phyloP scores from a whole-genome alignment of 2,329 filamentous ascomycete genomes.

The Trichothecium sympodiale region DNA sequence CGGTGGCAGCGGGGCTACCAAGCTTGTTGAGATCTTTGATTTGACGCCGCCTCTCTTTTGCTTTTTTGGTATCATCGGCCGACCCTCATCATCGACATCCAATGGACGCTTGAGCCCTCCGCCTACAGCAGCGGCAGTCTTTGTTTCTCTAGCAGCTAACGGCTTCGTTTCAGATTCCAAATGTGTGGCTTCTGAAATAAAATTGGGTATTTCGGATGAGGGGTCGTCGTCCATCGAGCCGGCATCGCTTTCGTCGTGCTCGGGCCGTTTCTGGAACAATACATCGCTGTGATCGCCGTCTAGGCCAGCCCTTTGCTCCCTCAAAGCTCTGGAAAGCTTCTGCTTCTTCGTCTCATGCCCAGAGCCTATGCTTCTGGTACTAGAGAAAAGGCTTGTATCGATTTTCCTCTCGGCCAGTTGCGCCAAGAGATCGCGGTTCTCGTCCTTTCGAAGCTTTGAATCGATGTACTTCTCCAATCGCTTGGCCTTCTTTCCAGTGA shows the following conservation, averaged over 20 bases:
- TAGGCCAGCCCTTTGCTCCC: constrained; percentile 55
- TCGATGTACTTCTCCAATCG: constrained; percentile 64
- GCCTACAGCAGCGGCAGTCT: constrained; percentile 36
- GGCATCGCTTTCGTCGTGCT: constrained; percentile 13
- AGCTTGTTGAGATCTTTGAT: constrained; percentile 35
- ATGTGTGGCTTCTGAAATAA: not conserved
- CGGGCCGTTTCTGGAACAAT: constrained; percentile 34
- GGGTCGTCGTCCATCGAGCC: not conserved
- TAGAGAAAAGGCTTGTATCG: constrained; percentile 72
- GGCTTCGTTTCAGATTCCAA: not conserved
- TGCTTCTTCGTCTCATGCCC: constrained; percentile 62
- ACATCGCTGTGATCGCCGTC: constrained; percentile 38
- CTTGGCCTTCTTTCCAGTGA: constrained; percentile 56
- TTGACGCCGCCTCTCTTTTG: constrained; percentile 58
- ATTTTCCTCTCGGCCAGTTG: constrained; percentile 70
- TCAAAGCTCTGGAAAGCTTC: constrained; percentile 49
- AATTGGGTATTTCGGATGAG: constrained; percentile 1
- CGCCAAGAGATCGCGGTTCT: constrained; percentile 72
- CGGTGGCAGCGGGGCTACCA: constrained; percentile 19
- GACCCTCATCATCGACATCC: constrained; percentile 66
- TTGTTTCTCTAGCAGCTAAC: not conserved
- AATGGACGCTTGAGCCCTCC: constrained; percentile 81
- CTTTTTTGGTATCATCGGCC: constrained; percentile 71
- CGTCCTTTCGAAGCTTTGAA: constrained; percentile 88
- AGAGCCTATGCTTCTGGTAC: constrained; percentile 66